Percentiles rank a stretch among this genome's conserved stretches.
These are phyloP conservation scores for Annona squamosa DNA, from an alignment of 164 flowering plant species.

Conservation along the genomic window DNA sequence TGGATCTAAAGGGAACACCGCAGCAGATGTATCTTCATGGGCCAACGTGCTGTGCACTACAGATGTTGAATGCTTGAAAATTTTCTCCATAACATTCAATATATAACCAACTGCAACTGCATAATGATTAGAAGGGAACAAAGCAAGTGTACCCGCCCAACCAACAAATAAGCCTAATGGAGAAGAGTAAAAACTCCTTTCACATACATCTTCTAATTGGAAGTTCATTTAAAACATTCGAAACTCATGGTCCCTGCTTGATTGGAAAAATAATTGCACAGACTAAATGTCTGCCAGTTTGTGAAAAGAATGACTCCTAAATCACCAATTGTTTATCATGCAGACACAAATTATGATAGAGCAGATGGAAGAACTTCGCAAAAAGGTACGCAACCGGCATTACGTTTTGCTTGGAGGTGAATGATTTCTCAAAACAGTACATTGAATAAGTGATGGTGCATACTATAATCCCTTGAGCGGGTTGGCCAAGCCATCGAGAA, in stretches of 20 bases:
- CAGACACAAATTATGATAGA: conserved; percentile 81
- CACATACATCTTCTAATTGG: not conserved
- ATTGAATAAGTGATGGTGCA: too few relatives aligned
- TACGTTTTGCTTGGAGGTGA: not conserved
- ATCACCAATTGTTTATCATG: not conserved
- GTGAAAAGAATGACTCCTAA: not conserved
- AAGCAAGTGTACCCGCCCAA: not conserved
- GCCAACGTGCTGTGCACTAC: not conserved
- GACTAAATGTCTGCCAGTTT: not conserved
- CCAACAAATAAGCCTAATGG: not conserved
- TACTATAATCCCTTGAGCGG: too few relatives aligned
- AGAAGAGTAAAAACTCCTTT: not conserved
- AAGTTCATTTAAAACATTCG: not conserved
- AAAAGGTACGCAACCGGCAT: conserved; percentile 39
- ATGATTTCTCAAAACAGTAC: too few relatives aligned
- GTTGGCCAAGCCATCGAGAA: too few relatives aligned
- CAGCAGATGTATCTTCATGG: too few relatives aligned
- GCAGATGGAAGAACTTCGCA: conserved; percentile 80
- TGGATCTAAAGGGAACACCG: too few relatives aligned
- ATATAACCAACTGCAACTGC: not conserved
- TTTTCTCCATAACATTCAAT: not conserved
- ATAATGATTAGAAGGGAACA: not conserved
- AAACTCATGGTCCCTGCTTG: not conserved
- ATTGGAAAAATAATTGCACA: not conserved
- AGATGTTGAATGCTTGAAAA: not conserved